Percentiles rank a stretch among this genome's conserved stretches.
phyloP scores from a whole-genome alignment of 176 grass and related monocot species.

The Hyparrhenia diplandra region DNA sequence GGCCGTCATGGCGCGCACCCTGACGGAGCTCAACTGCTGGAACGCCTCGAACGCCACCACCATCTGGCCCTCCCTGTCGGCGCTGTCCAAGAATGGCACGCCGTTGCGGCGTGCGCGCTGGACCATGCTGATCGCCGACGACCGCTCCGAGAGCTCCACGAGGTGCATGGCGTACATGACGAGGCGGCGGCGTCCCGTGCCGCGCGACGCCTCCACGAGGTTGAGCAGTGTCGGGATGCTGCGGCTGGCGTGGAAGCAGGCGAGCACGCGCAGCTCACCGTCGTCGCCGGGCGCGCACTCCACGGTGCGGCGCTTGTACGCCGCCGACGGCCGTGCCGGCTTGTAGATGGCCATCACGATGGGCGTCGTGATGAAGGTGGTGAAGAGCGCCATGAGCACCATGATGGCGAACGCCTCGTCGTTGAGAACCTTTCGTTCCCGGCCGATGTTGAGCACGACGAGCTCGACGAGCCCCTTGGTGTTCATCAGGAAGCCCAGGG shows the following conservation, averaged over 20 bases:
- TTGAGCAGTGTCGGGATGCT: constrained; percentile 71
- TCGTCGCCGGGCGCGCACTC: constrained; percentile 9
- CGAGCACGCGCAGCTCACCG: constrained; percentile 66
- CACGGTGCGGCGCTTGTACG: constrained; percentile 68
- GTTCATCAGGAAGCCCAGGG: constrained; percentile 72
- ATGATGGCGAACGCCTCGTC: constrained; percentile 74
- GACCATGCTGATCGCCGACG: constrained; percentile 69
- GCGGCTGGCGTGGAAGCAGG: constrained; percentile 70
- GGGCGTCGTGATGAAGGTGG: constrained; percentile 76
- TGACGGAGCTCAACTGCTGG: constrained; percentile 64
- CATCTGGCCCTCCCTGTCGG: constrained; percentile 28
- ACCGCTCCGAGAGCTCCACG: constrained; percentile 70
- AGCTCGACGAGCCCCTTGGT: constrained; percentile 86
- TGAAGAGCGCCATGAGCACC: constrained; percentile 83
- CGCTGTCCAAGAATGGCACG: constrained; percentile 55
- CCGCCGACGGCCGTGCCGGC: constrained; percentile 39
- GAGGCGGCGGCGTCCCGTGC: constrained; percentile 34
- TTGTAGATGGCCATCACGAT: constrained; percentile 83
- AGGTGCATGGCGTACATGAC: constrained; percentile 77
- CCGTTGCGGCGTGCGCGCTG: constrained; percentile 57
- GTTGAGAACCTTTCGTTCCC: constrained; percentile 67
- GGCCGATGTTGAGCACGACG: constrained; percentile 79
- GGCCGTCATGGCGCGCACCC: constrained; percentile 64
- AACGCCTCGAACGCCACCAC: constrained; percentile 84
- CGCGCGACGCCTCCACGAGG: constrained; percentile 65